phyloP scores from a whole-genome alignment of 208 protist genomes.

The Leptomonas pyrrhocoris region DNA sequence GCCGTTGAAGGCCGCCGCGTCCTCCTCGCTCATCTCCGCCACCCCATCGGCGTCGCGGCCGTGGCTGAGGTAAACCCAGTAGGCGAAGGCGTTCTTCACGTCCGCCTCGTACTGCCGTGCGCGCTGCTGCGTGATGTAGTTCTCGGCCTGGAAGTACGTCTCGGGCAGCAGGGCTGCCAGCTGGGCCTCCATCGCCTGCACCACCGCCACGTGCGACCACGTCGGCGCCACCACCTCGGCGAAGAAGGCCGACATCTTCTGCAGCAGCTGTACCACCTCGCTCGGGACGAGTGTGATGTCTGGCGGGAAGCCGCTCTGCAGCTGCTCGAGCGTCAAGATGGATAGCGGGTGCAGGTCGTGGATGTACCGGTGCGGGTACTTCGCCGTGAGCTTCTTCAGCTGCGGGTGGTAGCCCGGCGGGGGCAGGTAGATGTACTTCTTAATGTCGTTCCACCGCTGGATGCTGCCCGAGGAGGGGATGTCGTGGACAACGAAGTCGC shows the following conservation, averaged over 20 bases:
- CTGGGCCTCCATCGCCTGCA: conserved; percentile 49
- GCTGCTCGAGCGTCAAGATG: conserved; percentile 82
- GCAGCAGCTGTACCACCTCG: conserved; percentile 87
- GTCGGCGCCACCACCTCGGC: conserved; percentile 38
- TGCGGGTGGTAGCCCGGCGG: conserved; percentile 49
- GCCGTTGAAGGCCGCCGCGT: conserved; percentile 49
- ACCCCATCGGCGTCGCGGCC: conserved; percentile 46
- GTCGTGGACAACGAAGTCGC: conserved; percentile 81
- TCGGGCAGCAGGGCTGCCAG: conserved; percentile 64
- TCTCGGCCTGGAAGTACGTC: conserved; percentile 81
- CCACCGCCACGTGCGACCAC: conserved; percentile 51
- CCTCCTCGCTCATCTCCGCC: conserved; percentile 35
- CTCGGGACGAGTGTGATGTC: conserved; percentile 89
- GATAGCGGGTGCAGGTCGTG: conserved; percentile 88
- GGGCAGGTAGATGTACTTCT: conserved; percentile 90
- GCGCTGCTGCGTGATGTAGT: conserved; percentile 83
- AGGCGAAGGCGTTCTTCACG: conserved; percentile 81
- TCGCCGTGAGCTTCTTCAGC: conserved; percentile 73
- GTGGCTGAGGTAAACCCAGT: conserved; percentile 74
- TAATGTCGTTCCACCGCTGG: conserved; percentile 92
- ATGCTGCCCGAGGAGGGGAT: conserved; percentile 75
- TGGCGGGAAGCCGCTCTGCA: conserved; percentile 82
- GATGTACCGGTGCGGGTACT: conserved; percentile 68
- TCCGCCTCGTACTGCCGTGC: conserved; percentile 86
- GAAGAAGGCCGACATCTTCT: conserved; percentile 67